Conservation (phyloP, 1,139 yeast species). For the Suhomyces kunorum region DNA sequence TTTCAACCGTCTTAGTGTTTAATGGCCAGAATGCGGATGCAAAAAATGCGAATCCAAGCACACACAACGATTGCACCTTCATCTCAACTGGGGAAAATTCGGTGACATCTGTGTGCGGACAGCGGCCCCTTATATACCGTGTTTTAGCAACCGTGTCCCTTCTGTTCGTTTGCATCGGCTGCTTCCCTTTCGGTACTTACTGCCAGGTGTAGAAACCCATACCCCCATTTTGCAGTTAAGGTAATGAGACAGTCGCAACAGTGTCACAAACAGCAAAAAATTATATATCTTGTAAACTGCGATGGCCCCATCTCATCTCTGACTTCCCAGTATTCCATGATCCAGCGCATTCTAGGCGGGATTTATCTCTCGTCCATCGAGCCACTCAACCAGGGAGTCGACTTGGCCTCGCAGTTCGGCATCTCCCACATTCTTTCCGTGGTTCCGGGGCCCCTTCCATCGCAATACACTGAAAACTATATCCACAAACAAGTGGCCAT, state of each 20-base stretch:
- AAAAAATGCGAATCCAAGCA: not conserved
- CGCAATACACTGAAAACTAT: conserved; percentile 48
- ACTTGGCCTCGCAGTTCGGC: conserved; percentile 44
- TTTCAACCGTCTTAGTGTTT: not conserved
- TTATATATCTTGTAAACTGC: not conserved
- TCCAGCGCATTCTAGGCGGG: conserved; percentile 61
- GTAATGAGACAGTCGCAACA: too few species aligned
- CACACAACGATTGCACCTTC: not conserved
- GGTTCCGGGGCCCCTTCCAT: conserved; percentile 62
- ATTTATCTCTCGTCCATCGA: conserved; percentile 61
- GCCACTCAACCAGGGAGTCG: conserved; percentile 48
- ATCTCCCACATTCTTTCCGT: conserved; percentile 74
- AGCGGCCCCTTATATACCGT: too few species aligned
- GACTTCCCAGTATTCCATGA: conserved; percentile 12
- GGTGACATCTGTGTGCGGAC: too few species aligned
- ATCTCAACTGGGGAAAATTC: too few species aligned
- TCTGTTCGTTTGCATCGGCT: too few species aligned
- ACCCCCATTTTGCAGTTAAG: too few species aligned
- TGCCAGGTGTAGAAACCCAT: too few species aligned
- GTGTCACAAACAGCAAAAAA: conserved; percentile 7
- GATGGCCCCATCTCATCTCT: not conserved
- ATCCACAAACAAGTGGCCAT: conserved; percentile 64
- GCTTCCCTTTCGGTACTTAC: too few species aligned
- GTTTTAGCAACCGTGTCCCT: too few species aligned
- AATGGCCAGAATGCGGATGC: not conserved